phyloP scores from a whole-genome alignment of 139 green algal genomes.

The Trebouxia sp. region DNA sequence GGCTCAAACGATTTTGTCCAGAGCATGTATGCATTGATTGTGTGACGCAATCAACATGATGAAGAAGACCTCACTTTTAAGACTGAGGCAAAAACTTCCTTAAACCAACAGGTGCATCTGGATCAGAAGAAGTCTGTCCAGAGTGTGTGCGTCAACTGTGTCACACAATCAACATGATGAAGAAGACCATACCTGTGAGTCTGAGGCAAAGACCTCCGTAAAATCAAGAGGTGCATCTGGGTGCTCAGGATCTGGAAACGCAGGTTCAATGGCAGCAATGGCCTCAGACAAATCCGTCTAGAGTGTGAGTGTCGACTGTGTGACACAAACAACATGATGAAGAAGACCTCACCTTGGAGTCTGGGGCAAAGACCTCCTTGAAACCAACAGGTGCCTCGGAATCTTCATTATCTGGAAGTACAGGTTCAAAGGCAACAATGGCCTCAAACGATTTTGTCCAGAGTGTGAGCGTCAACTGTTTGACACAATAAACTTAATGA shows the following conservation, averaged over 20 bases:
- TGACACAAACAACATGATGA: not conserved
- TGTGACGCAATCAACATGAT: not conserved
- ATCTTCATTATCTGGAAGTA: conserved; percentile 36
- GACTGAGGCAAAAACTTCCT: not conserved
- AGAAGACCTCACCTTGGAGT: no score
- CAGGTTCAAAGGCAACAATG: conserved; percentile 32
- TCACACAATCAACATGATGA: no score
- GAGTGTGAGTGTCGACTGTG: not conserved
- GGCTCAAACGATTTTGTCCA: not conserved
- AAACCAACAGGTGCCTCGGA: conserved; percentile 5
- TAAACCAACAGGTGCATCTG: conserved; percentile 33
- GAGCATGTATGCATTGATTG: not conserved
- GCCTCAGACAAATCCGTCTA: not conserved
- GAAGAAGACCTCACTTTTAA: no score
- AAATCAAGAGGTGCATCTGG: conserved; percentile 23
- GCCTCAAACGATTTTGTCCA: conserved; percentile 27
- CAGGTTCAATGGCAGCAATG: conserved; percentile 38
- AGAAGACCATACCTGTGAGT: conserved; percentile 30
- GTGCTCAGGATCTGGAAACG: conserved; percentile 37
- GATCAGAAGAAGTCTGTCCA: not conserved
- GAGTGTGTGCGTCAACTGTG: no score
- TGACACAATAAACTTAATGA: no score
- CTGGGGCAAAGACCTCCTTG: conserved; percentile 34
- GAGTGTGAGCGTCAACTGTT: no score
- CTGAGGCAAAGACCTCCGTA: conserved; percentile 38